These are phyloP conservation scores for Ogataea wickerhamii DNA, from an alignment of 805 yeast species.

Conservation along the genomic window DNA sequence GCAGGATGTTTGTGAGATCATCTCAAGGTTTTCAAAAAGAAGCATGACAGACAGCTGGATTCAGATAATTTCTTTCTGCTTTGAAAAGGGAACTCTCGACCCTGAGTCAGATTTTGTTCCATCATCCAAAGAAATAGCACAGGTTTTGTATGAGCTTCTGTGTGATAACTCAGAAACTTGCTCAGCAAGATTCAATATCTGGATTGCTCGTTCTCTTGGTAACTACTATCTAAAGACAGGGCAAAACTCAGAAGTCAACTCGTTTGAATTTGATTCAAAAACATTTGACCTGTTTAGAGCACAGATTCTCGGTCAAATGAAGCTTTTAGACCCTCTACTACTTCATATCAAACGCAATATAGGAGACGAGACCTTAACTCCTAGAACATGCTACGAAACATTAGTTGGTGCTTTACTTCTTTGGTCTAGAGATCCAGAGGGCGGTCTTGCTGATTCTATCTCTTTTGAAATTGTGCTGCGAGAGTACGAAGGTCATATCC, in stretches of 20 bases:
- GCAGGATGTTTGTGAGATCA: not conserved
- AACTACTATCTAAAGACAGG: constrained; percentile 28
- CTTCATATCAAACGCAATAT: constrained; percentile 22
- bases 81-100: not conserved
- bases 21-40: not conserved
- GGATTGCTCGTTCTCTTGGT: constrained; percentile 34
- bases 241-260: constrained; percentile 10
- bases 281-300: constrained; percentile 12
- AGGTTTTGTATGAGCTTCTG: constrained; percentile 20
- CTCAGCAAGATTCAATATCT: constrained; percentile 20
- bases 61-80: constrained; percentile 9
- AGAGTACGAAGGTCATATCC: constrained; percentile 20
- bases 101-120: not conserved
- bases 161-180: constrained; percentile 3
- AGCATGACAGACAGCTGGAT: constrained; percentile 4
- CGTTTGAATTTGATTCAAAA: constrained; percentile 17
- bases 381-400: constrained; percentile 34
- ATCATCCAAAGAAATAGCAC: constrained; percentile 11
- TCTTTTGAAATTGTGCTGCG: constrained; percentile 9
- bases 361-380: constrained; percentile 17
- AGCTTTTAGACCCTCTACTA: constrained; percentile 29
- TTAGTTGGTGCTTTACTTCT: constrained; percentile 39
- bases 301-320: constrained; percentile 16
- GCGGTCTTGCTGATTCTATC: constrained; percentile 19
- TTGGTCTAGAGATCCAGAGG: constrained; percentile 12